Base-by-base conservation (phyloP, 1,139 yeast genomes). In the Arxiozyma slooffiae region DNA sequence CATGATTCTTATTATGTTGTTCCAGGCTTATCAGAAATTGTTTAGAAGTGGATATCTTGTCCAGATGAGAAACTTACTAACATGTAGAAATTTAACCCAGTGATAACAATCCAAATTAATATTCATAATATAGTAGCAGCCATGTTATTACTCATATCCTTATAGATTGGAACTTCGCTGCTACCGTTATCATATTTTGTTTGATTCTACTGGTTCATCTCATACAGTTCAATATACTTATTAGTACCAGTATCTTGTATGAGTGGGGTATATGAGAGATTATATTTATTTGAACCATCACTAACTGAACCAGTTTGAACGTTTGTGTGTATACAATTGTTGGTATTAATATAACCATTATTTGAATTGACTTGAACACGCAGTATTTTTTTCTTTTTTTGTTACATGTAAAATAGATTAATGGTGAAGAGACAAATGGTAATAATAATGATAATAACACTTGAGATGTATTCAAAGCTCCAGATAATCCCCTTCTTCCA, bases 401-500 rank as follows among this genome's bases (percentile, higher is more conserved):
- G 48, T 71, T 75, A 51, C 82, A 76, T 1, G 92, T 85, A 60
- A 85, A 82, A 64, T 80, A 83, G 51, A 85, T 75, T 62, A 85
- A 71, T 9, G 92, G 94, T 1, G 90, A 90, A 46, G 84, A 77
- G 16, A 84, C 86, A 54, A 84, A 77, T 6, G 94, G 92, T 49
- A 85, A 70, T 46, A 84, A 73, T 54, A 85, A 72, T 47, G 88
- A 81, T 50, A 85, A 70, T 5, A 84, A 78, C 39, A 85, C 92
- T 64, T 85, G 94, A 0, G 89, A 81, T 3, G 85, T 78, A 62
- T 84, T 85, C 69, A 85, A 74, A 22, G 85, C 82, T 23, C 76
- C 76, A 5, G 85, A 76, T 40, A 85, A 76, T 0, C 92, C 92
- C 53, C 77, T 80, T 55, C 89, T 74, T 0, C 92, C 92, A 41